Percentiles rank a stretch among this genome's conserved stretches.
These are phyloP conservation scores for Eutrema salsugineum DNA, from an alignment of 441 rosid genomes.

Conservation along the genomic window DNA sequence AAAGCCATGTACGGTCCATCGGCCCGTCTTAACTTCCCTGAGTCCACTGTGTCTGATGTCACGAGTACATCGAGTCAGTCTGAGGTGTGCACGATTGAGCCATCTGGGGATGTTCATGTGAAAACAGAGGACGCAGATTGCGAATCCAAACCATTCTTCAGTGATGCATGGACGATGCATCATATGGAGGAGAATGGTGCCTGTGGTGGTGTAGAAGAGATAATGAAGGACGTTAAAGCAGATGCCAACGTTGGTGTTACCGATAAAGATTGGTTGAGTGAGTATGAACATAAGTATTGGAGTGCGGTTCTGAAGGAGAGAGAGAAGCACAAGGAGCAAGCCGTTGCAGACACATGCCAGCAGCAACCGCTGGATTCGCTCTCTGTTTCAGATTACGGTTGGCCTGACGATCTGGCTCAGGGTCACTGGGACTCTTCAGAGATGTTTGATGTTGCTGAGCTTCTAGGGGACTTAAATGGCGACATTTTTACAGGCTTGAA, in stretches of 20 bases:
- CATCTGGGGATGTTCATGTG: not conserved
- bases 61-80: constrained; percentile 38
- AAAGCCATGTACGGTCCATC: constrained; percentile 55
- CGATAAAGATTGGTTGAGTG: constrained; percentile 4
- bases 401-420: constrained; percentile 22
- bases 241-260: not conserved
- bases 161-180: not conserved
- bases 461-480: constrained; percentile 33
- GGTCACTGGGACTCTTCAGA: constrained; percentile 34
- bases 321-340: constrained; percentile 7
- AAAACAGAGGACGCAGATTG: constrained; percentile 23
- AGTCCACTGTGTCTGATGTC: constrained; percentile 27
- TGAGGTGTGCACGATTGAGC: constrained; percentile 40
- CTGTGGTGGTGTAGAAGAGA: not conserved
- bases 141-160: constrained; percentile 16
- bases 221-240: not conserved
- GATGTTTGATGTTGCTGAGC: constrained; percentile 52
- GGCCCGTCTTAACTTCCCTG: constrained; percentile 58
- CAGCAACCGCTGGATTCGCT: not conserved
- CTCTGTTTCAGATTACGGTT: constrained; percentile 15
- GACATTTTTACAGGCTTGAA: constrained; percentile 6
- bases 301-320: not conserved
- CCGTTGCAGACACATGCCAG: not conserved
- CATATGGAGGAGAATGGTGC: not conserved
- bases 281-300: constrained; percentile 15